Evolutionary conservation across 441 rosid species (phyloP).

Genomic region (Iberis amara): DNA sequence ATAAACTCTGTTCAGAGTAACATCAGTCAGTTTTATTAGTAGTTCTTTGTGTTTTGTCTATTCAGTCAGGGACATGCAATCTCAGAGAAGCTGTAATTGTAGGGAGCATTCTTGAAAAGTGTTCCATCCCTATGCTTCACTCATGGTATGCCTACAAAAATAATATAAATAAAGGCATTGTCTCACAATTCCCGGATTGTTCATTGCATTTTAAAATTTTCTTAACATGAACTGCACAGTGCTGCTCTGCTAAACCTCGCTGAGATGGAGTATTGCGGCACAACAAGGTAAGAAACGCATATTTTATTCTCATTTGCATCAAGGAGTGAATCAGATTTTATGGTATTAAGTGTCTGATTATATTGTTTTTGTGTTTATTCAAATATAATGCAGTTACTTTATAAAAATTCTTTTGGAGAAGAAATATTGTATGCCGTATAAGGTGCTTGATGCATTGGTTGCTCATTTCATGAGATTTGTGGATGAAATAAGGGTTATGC

Average conservation of each 20-base stretch:
- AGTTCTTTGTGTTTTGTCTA: background rate
- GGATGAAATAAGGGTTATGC: constrained; percentile 73
- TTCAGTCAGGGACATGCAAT: constrained; percentile 88
- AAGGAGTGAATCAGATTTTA: background rate
- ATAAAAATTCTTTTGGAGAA: constrained; percentile 84
- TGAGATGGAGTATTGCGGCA: constrained; percentile 88
- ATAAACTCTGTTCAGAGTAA: background rate
- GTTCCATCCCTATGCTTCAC: constrained; percentile 77
- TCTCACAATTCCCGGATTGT: background rate
- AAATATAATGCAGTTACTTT: constrained; percentile 51
- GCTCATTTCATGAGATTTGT: constrained; percentile 73
- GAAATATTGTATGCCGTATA: constrained; percentile 79
- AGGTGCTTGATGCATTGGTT: constrained; percentile 74
- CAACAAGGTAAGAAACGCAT: constrained; percentile 59
- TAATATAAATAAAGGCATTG: background rate
- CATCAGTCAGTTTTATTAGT: background rate
- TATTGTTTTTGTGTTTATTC: background rate
- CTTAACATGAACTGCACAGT: constrained; percentile 42
- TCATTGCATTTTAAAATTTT: background rate
- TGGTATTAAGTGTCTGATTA: background rate
- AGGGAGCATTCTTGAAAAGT: constrained; percentile 76
- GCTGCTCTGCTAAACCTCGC: constrained; percentile 71
- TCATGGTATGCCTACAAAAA: constrained; percentile 41
- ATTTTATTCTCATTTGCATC: too few relatives aligned
- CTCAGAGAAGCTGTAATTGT: constrained; percentile 90